These are phyloP conservation scores for Aegilops longissima DNA, from an alignment of 176 grass and related monocot genomes.

Conservation along the genomic window DNA sequence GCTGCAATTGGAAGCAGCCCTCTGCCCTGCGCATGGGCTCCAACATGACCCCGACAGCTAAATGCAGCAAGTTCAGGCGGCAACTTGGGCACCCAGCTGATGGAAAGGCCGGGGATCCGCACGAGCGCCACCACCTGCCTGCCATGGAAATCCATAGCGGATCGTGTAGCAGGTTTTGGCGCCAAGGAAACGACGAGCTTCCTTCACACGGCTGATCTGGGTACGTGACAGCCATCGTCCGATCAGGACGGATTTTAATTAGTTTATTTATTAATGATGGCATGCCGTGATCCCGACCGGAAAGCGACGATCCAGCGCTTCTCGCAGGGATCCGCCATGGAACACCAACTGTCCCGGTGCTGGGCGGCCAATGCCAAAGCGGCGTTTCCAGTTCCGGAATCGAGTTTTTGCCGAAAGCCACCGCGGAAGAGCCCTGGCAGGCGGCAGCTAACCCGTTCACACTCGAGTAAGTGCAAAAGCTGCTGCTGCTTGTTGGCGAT, in stretches of 20 bases:
- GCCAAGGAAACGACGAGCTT: not conserved
- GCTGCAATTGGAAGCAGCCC: not conserved
- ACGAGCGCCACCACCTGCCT: not conserved
- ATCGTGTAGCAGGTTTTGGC: not conserved
- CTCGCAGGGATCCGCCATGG: not conserved
- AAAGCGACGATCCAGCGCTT: conserved; percentile 1
- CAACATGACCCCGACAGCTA: conserved; percentile 8
- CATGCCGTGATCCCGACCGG: not conserved
- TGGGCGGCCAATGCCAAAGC: no score
- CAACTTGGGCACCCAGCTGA: conserved; percentile 13
- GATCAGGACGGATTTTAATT: not conserved
- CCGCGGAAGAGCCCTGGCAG: no score
- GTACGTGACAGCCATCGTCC: not conserved
- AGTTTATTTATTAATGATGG: no score
- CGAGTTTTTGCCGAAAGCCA: not conserved
- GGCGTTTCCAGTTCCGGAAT: no score
- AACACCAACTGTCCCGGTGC: not conserved
- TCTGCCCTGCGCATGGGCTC: not conserved
- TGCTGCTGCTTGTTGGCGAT: not conserved
- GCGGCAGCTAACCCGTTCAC: no score
- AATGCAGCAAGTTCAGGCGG: not conserved
- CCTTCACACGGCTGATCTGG: not conserved
- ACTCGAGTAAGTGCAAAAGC: not conserved
- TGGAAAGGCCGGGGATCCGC: conserved; percentile 1
- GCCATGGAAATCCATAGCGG: not conserved